Conservation (phyloP, 2,329 filamentous ascomycete genomes). For the Cytospora mali region DNA sequence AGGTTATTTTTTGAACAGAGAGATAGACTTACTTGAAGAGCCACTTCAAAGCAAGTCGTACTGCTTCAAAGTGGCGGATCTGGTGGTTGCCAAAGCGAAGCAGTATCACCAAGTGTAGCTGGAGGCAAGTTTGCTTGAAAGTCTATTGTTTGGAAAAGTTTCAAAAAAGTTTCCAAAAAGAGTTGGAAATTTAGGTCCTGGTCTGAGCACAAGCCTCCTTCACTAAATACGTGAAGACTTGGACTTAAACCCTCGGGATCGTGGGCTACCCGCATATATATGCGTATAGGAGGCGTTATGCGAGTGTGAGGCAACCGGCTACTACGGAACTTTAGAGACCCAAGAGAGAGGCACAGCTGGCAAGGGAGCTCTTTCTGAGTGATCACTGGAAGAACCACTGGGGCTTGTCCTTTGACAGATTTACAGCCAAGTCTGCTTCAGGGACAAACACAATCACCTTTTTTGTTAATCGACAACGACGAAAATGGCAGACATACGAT, state of each 20-base stretch:
- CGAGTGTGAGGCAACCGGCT: not conserved
- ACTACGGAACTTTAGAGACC: not conserved
- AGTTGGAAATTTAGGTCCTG: not conserved
- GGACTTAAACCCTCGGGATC: not conserved
- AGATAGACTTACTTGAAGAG: not conserved
- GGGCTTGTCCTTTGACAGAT: not conserved
- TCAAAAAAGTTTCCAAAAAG: not conserved
- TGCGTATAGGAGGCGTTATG: not conserved
- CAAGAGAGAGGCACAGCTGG: not conserved
- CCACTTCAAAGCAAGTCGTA: not conserved
- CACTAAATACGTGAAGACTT: not conserved
- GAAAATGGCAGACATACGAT: constrained; percentile 60
- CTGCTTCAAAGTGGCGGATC: not conserved
- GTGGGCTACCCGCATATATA: constrained; percentile 9
- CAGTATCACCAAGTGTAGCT: not conserved
- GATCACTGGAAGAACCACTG: not conserved
- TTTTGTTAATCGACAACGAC: not conserved
- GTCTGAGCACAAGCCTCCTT: not conserved
- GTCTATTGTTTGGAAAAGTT: not conserved
- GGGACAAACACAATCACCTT: not conserved
- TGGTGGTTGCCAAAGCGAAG: not conserved
- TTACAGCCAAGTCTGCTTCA: not conserved
- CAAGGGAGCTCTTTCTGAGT: not conserved
- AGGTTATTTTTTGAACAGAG: not conserved
- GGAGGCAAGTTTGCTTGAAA: not conserved